phyloP scores from a whole-genome alignment of 441 rosid species.

The Erodium moschatum region DNA sequence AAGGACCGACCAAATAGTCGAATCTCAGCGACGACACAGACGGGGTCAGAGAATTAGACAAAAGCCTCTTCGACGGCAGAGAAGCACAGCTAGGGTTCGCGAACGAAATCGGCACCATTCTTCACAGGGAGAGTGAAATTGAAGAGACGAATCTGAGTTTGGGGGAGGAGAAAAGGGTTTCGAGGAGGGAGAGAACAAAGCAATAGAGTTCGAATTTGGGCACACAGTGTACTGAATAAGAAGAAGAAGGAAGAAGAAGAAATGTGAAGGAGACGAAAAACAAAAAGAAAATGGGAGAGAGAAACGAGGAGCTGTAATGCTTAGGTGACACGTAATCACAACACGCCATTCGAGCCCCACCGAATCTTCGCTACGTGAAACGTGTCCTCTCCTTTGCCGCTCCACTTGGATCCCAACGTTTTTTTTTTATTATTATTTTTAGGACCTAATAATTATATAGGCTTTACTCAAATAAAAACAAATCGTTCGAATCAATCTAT shows the following conservation, averaged over 20 bases:
- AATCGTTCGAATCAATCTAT: too few relatives aligned
- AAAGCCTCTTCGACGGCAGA: slow-evolving; percentile 16
- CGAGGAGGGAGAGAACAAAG: neutral
- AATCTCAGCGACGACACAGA: slow-evolving; percentile 27
- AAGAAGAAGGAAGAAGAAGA: neutral
- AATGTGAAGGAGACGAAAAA: slow-evolving; percentile 17
- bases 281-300: neutral
- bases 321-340: slow-evolving; percentile 16
- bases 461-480: too few relatives aligned
- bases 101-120: slow-evolving; percentile 32
- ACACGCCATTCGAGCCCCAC: slow-evolving; percentile 5
- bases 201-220: neutral
- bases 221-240: neutral
- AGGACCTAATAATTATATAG: too few relatives aligned
- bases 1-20: slow-evolving; percentile 19
- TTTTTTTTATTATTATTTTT: too few relatives aligned
- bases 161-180: neutral
- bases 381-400: neutral
- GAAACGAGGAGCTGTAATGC: slow-evolving; percentile 10
- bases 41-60: slow-evolving; percentile 25
- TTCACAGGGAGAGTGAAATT: neutral
- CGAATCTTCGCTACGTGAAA: neutral
- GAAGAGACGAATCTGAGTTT: neutral
- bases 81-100: slow-evolving; percentile 24
- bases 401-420: too few relatives aligned